Conservation (phyloP, 2,329 filamentous ascomycete species). For the Leptographium lundbergii region DNA sequence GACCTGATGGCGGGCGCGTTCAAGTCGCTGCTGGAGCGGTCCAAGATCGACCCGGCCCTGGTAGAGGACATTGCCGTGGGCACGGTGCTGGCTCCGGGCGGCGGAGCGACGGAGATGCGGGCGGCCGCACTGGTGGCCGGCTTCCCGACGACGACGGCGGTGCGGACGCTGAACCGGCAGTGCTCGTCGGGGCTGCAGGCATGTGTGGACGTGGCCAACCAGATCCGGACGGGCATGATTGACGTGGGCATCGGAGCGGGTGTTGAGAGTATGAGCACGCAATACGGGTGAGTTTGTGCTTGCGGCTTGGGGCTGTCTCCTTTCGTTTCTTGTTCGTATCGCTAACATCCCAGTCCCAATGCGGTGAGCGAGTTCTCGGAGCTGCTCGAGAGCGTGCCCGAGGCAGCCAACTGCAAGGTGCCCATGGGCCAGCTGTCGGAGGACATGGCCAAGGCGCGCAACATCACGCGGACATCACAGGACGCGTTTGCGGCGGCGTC, state of each 20-base stretch:
- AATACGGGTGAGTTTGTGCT: constrained; percentile 60
- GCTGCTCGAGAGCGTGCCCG: constrained; percentile 65
- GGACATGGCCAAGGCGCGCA: constrained; percentile 80
- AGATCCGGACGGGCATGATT: constrained; percentile 84
- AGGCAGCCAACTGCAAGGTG: constrained; percentile 92
- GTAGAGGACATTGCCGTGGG: constrained; percentile 93
- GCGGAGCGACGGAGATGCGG: constrained; percentile 92
- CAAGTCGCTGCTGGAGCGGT: constrained; percentile 69
- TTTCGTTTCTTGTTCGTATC: not conserved
- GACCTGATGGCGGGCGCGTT: constrained; percentile 80
- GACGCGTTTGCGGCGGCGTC: constrained; percentile 90
- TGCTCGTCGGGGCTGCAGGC: constrained; percentile 90
- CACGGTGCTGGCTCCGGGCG: constrained; percentile 80
- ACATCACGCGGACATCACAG: constrained; percentile 59
- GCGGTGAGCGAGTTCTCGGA: constrained; percentile 92
- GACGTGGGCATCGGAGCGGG: constrained; percentile 89
- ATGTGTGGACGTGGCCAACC: constrained; percentile 87
- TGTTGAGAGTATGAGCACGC: constrained; percentile 88
- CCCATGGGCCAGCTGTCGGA: constrained; percentile 92
- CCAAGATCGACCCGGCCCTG: constrained; percentile 72
- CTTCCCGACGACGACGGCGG: constrained; percentile 74
- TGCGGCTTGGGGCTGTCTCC: no score
- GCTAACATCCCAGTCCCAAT: constrained; percentile 42
- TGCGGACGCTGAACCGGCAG: constrained; percentile 83
- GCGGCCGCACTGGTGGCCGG: constrained; percentile 83